Percentiles rank a stretch among this genome's conserved stretches.
Conservation (phyloP, 192 early-diverging fungal species). For the Lunasporangiospora selenospora region DNA sequence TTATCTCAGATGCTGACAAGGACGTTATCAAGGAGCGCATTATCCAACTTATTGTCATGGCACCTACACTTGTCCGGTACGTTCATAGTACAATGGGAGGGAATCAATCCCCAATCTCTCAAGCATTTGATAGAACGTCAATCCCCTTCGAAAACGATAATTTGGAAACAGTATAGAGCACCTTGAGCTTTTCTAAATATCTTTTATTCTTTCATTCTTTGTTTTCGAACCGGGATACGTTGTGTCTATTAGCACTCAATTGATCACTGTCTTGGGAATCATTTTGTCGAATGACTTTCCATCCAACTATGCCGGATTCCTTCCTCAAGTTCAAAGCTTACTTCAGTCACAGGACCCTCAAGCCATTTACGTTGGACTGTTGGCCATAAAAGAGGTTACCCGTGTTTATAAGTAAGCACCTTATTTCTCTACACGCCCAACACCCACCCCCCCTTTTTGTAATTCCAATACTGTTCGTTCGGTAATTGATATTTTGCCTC, state of each 20-base stretch:
- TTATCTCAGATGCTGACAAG: constrained; percentile 76
- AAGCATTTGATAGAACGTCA: too few species aligned
- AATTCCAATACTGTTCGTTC: too few species aligned
- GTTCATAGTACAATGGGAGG: too few species aligned
- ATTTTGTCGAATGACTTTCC: constrained; percentile 84
- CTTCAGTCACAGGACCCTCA: constrained; percentile 71
- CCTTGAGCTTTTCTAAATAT: too few species aligned
- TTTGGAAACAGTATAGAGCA: too few species aligned
- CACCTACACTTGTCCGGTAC: constrained; percentile 77
- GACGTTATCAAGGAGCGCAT: constrained; percentile 74
- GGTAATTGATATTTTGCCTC: too few species aligned
- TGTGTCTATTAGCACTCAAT: constrained; percentile 62
- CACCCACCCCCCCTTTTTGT: too few species aligned
- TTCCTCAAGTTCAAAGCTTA: constrained; percentile 66
- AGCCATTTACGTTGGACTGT: constrained; percentile 77
- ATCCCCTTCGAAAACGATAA: too few species aligned
- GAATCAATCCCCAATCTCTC: too few species aligned
- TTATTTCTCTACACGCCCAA: too few species aligned
- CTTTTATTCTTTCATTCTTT: neutral
- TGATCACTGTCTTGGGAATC: constrained; percentile 76
- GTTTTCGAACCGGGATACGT: neutral
- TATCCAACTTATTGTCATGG: constrained; percentile 72
- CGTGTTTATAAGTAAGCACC: constrained; percentile 74
- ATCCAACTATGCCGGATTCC: constrained; percentile 81
- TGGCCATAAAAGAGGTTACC: constrained; percentile 81